These are phyloP conservation scores for Backusella circina DNA, from an alignment of 192 early-diverging fungal genomes.

Conservation along the genomic window DNA sequence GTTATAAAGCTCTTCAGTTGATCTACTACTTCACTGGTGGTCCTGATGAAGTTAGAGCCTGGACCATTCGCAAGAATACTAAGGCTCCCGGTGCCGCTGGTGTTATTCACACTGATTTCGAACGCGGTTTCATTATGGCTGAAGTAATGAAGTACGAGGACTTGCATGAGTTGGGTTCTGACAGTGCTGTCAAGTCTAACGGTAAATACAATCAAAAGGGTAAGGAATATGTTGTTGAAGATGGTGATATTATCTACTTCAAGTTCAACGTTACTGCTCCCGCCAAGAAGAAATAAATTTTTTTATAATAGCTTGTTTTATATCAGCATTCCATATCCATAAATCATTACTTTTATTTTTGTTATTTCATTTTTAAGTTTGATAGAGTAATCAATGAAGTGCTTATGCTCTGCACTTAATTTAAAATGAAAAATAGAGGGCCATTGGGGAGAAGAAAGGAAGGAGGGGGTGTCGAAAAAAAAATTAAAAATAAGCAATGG, in stretches of 20 bases:
- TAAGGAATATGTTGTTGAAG: conserved; percentile 88
- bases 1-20: conserved; percentile 83
- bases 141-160: conserved; percentile 91
- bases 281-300: conserved; percentile 21
- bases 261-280: conserved; percentile 34
- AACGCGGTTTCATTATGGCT: conserved; percentile 90
- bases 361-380: neutral
- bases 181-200: conserved; percentile 84
- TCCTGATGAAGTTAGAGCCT: conserved; percentile 86
- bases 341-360: neutral
- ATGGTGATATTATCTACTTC: conserved; percentile 91
- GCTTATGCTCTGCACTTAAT: neutral
- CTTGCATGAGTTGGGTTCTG: conserved; percentile 77
- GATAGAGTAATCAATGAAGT: too few relatives aligned
- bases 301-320: neutral
- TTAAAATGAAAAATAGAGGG: too few relatives aligned
- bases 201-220: conserved; percentile 92
- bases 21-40: conserved; percentile 96
- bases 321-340: neutral
- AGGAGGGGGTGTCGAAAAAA: too few relatives aligned
- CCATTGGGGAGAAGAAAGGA: too few relatives aligned
- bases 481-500: too few relatives aligned
- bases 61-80: conserved; percentile 66
- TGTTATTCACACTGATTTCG: conserved; percentile 86
- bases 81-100: conserved; percentile 84